Base-by-base conservation (phyloP, 805 yeast genomes). In the Myxozyma melibiosi region DNA sequence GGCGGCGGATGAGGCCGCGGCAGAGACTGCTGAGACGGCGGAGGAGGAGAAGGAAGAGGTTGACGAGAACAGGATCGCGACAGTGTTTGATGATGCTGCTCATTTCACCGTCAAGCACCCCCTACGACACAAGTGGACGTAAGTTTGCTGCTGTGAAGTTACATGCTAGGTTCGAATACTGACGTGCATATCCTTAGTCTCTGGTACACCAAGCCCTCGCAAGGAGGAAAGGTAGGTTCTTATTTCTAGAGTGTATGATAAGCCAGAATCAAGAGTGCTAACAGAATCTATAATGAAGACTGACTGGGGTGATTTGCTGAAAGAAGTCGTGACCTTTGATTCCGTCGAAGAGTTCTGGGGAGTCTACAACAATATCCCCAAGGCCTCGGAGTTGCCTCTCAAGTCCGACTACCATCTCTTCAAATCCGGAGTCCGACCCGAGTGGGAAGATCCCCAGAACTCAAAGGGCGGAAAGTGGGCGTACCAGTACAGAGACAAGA, bases 291-390 rank as follows among this genome's bases (percentile, higher is more conserved):
- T 18, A 5, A 8, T 34, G 7, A 16, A 58, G 65, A 96, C 90
- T 76, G 84, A 89, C 68, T 92, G 98, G 98, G 82, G 89, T 53
- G 96, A 91, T 70, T 80, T 90, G 65, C 80, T 94, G 70, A 90
- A 90, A 77, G 95, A 96, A 56, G 95, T 94, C 50, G 92, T 90
- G 66, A 83, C 95, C 24, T 90, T 94, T 68, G 81, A 84, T 53
- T 84, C 96, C n/a, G 98, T 94, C 51, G 99, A 94, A 78, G 97
- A 92, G 74, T 94, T 94, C 78, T 94, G 99, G 99, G 99, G 98
- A 25, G 86, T 92, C 65, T 88, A 84, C 79, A 91, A 94, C 75
- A 87, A 95, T 41, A 85, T 94, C 67, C 98, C 98, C 65, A 84
- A 84, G 67, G 96, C 96, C 50, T 83, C 84, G 62, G 96, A 90